These are phyloP conservation scores for Globisporangium nagaii DNA, from an alignment of 352 stramenopile species.

Conservation along the genomic window DNA sequence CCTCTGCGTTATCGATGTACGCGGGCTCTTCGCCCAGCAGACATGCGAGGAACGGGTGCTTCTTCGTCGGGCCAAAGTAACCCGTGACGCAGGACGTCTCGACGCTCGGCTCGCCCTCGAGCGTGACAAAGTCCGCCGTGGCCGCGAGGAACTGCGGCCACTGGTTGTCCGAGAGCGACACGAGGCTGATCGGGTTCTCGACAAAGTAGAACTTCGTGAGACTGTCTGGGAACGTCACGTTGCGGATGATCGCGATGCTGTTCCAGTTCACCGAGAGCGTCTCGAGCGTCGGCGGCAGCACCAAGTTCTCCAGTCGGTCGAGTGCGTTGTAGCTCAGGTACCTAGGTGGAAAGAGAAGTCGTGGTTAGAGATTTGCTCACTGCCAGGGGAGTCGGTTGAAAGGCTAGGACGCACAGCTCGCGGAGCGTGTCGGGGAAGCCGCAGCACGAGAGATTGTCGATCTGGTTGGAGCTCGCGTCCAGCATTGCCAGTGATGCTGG, in stretches of 20 bases:
- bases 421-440: neutral
- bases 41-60: constrained; percentile 8
- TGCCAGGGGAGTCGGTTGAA: too few species aligned
- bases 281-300: neutral
- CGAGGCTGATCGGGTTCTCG: constrained; percentile 7
- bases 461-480: constrained; percentile 2
- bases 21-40: constrained; percentile 4
- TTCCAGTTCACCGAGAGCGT: constrained; percentile 9
- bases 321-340: constrained; percentile 3
- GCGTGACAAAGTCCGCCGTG: neutral
- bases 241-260: constrained; percentile 4
- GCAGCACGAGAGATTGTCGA: neutral
- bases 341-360: neutral
- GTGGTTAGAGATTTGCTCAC: too few species aligned
- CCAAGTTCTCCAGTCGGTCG: neutral
- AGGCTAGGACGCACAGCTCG: neutral
- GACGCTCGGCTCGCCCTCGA: neutral
- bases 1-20: neutral
- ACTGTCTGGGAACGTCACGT: constrained; percentile 1
- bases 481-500: neutral
- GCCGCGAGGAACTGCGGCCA: neutral
- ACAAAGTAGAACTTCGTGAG: constrained; percentile 4
- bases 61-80: constrained; percentile 3
- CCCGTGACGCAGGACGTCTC: constrained; percentile 8
- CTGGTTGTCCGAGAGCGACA: neutral